Percentiles rank a stretch among this genome's conserved stretches.
phyloP scores from a whole-genome alignment of 345 rosid genomes.

The Eucalyptus curtisii region DNA sequence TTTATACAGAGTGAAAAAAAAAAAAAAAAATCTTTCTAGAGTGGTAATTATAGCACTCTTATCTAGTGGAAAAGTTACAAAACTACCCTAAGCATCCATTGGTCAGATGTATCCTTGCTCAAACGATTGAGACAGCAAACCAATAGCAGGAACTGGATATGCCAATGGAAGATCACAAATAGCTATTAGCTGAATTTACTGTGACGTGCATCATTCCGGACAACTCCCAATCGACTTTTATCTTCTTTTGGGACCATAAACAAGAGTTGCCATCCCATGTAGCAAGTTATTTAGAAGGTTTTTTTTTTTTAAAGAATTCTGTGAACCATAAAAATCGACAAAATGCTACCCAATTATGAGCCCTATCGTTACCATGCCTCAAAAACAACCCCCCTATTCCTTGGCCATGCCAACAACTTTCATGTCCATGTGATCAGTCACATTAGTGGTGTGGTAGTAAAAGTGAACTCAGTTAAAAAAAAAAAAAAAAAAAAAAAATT shows the following conservation, averaged over 20 bases:
- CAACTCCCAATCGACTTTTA: background rate
- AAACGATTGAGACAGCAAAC: background rate
- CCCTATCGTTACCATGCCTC: background rate
- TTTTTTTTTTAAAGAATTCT: background rate
- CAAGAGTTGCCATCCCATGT: background rate
- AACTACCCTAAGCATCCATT: background rate
- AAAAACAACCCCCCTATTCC: background rate
- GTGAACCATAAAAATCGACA: background rate
- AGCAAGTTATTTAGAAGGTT: background rate
- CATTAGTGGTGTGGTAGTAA: background rate
- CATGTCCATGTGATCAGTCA: background rate
- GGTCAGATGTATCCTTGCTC: background rate
- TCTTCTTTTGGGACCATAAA: background rate
- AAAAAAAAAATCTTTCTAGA: background rate
- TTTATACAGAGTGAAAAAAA: background rate
- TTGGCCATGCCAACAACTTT: background rate
- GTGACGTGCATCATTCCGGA: background rate
- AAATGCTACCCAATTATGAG: background rate
- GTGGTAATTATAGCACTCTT: background rate
- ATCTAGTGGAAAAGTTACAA: background rate
- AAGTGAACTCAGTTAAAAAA: background rate
- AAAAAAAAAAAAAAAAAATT: background rate
- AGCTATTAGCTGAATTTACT: background rate
- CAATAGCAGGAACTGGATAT: background rate
- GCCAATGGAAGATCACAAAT: background rate